These are phyloP conservation scores for Fusarium verrucosum DNA, from an alignment of 2,329 filamentous ascomycete species.

Conservation along the genomic window DNA sequence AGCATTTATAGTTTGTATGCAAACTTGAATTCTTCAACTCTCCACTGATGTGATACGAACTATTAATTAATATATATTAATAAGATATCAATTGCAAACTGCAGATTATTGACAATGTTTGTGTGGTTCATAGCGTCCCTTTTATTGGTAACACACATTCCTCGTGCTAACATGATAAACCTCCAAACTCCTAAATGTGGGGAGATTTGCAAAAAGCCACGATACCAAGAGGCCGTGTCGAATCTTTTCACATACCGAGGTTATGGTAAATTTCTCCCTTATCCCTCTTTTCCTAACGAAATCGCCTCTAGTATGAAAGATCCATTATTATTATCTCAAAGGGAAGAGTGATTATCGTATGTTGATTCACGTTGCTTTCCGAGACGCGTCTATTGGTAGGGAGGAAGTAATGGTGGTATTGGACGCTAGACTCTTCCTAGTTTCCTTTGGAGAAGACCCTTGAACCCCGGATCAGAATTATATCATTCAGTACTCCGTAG, in stretches of 20 bases:
- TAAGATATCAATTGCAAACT: background rate
- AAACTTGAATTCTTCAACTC: background rate
- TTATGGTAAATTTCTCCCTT: slow-evolving; percentile 9
- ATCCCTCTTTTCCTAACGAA: background rate
- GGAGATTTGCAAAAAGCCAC: slow-evolving; percentile 33
- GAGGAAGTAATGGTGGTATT: background rate
- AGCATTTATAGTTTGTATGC: background rate
- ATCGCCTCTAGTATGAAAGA: background rate
- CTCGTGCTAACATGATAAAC: slow-evolving; percentile 24
- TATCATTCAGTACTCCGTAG: background rate
- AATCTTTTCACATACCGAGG: slow-evolving; percentile 26
- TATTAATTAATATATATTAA: background rate
- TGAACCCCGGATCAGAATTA: slow-evolving; percentile 9
- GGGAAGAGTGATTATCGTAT: background rate
- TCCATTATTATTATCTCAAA: background rate
- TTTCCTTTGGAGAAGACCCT: slow-evolving; percentile 16
- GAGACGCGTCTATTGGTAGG: slow-evolving; percentile 29
- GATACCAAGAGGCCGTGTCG: slow-evolving; percentile 27
- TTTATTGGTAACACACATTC: slow-evolving; percentile 34
- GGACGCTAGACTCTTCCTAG: slow-evolving; percentile 18
- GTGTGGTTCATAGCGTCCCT: slow-evolving; percentile 7
- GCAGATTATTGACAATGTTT: background rate
- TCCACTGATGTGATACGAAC: background rate
- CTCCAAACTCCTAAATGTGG: background rate
- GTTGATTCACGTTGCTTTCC: slow-evolving; percentile 25